Base-by-base conservation (phyloP, 371 early-diverging fungal genomes). In the Mortierella sp. region DNA sequence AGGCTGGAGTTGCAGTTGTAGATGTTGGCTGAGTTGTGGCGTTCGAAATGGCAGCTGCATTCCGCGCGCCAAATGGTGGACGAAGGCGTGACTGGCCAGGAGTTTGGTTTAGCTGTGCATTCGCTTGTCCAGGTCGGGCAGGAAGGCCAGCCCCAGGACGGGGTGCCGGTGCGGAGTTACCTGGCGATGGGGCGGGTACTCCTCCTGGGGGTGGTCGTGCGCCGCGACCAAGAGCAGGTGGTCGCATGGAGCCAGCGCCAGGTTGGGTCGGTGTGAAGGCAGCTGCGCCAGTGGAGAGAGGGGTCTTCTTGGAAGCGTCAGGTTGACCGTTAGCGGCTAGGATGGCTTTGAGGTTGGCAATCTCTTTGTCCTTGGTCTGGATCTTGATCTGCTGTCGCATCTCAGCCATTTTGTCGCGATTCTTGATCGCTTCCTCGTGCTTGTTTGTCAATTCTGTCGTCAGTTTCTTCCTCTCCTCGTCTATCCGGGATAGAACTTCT, bases 31-130 rank as follows among this genome's bases (percentile, higher is more conserved):
- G 55, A n/a, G 54, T 12, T 14, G 51, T 43, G 6, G 70, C 4
- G 14, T 8, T 44, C 12, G 75, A 29, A 4, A 54, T 41, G 14
- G 65, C 72, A 14, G 76, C 79, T 16, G 84, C 84, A 32, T 55
- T 32, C 21, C 84, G 84, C 3, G 77, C 78, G 14, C 73, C 77
- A 65, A 75, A 70, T 43, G 84, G 84, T 68, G 84, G 84, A 49
- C 84, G 68, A n/a, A 84, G 75, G 29, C 84, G 78, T 14, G 80
- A 77, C 70, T 84, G 84, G 24, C 83, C 83, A 35, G 83, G 75
- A 35, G 55, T 71, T 24, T 35, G 65, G 21, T 16, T 46, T 18
- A 77, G 76, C 49, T 71, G 75, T 27, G 71, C 27, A 21, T 56
- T 18, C 18, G 71, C 48, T 7, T 32, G 63, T 46, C 74, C 74